phyloP scores from a whole-genome alignment of 768 basidiomycete species.

The Hygrophorus pudorinus region DNA sequence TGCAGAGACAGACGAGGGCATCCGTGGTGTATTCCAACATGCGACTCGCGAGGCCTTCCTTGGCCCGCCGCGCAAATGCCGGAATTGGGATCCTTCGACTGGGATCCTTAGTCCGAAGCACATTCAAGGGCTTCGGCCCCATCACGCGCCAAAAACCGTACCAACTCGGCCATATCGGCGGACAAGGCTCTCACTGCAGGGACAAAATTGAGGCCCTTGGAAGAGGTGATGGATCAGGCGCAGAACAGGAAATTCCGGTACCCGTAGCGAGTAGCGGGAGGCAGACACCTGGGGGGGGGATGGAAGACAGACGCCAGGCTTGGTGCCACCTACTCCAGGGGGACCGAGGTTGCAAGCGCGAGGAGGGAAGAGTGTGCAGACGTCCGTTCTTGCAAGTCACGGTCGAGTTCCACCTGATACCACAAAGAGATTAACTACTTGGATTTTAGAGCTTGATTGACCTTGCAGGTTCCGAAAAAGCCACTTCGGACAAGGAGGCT shows the following conservation, averaged over 20 bases:
- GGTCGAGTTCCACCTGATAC: conserved; percentile 5
- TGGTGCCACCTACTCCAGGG: conserved; percentile 17
- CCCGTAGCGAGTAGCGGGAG: conserved; percentile 18
- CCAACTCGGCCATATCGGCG: too few species aligned
- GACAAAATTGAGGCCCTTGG: too few species aligned
- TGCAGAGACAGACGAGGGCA: too few species aligned
- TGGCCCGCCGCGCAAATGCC: too few species aligned
- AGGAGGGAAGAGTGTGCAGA: conserved; percentile 74
- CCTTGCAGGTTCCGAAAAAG: conserved; percentile 93
- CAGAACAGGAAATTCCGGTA: conserved; percentile 21
- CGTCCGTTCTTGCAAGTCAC: conserved; percentile 63
- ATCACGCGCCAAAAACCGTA: too few species aligned
- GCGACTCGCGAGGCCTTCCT: too few species aligned
- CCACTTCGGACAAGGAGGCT: conserved; percentile 92
- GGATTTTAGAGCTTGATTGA: conserved; percentile 73
- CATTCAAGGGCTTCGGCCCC: too few species aligned
- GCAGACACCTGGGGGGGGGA: conserved; percentile 38
- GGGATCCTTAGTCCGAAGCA: too few species aligned
- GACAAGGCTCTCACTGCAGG: too few species aligned
- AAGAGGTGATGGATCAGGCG: conserved; percentile 30
- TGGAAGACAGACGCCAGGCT: conserved; percentile 31
- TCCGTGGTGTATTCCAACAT: too few species aligned
- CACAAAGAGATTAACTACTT: conserved; percentile 5
- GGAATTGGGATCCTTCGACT: too few species aligned
- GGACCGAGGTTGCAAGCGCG: conserved; percentile 63